phyloP scores from a whole-genome alignment of 768 basidiomycete genomes.

The Termitomyces sp. region DNA sequence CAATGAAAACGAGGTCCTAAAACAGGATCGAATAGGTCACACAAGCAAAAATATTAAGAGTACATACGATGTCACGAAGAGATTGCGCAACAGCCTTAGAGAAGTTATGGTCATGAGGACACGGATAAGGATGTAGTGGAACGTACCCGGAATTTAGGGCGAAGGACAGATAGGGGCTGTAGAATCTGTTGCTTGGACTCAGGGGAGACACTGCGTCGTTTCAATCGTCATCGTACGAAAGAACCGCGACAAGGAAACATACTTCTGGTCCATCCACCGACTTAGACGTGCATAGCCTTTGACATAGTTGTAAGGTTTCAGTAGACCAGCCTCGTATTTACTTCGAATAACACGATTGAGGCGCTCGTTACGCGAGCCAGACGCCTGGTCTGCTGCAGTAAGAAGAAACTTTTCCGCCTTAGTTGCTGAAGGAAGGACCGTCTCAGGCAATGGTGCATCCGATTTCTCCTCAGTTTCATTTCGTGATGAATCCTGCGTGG shows the following conservation, averaged over 20 bases:
- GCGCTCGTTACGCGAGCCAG: conserved; percentile 85
- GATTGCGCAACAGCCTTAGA: conserved; percentile 72
- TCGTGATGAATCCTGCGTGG: background rate
- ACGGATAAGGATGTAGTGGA: background rate
- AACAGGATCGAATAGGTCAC: background rate
- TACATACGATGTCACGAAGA: conserved; percentile 70
- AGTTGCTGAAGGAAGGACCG: conserved; percentile 65
- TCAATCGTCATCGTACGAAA: background rate
- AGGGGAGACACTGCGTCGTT: conserved; percentile 62
- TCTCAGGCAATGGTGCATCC: conserved; percentile 29
- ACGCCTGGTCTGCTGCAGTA: conserved; percentile 91
- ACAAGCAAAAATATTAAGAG: background rate
- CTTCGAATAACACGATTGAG: conserved; percentile 88
- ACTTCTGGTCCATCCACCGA: conserved; percentile 96
- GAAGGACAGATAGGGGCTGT: conserved; percentile 78
- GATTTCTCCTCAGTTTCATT: conserved; percentile 12
- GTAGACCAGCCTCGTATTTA: conserved; percentile 93
- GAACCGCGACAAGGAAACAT: conserved; percentile 11
- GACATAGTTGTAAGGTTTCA: conserved; percentile 96
- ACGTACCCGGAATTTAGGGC: conserved; percentile 79
- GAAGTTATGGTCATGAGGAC: background rate
- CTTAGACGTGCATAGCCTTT: conserved; percentile 90
- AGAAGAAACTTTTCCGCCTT: conserved; percentile 87
- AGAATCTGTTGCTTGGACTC: conserved; percentile 90
- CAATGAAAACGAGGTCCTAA: conserved; percentile 93